Conservation (phyloP, 306 rosid genomes). For the Quercus cerris region DNA sequence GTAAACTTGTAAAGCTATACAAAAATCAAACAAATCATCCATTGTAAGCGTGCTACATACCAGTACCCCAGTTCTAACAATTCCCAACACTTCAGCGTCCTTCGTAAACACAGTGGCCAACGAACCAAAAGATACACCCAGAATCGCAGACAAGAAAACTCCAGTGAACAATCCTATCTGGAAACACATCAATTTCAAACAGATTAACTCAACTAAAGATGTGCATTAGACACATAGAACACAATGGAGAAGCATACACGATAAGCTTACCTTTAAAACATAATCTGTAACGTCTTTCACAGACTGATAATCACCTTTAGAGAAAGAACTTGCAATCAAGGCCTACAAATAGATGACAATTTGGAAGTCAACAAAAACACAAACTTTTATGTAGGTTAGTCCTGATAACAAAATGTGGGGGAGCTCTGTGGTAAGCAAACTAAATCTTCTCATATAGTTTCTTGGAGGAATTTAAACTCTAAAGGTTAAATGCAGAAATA, state of each 20-base stretch:
- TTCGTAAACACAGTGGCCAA: slow-evolving; percentile 76
- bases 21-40: slow-evolving; percentile 11
- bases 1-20: background rate
- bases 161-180: slow-evolving; percentile 84
- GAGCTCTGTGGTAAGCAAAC: background rate
- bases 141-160: slow-evolving; percentile 57
- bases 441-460: background rate
- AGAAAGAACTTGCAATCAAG: slow-evolving; percentile 74
- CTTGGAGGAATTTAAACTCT: background rate
- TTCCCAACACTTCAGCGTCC: slow-evolving; percentile 71
- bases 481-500: background rate
- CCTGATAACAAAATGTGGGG: background rate
- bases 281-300: slow-evolving; percentile 70
- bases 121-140: slow-evolving; percentile 78
- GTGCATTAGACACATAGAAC: slow-evolving; percentile 15
- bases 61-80: slow-evolving; percentile 67
- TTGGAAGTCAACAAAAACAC: slow-evolving; percentile 13
- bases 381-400: background rate
- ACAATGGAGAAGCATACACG: slow-evolving; percentile 5
- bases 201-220: slow-evolving; percentile 7
- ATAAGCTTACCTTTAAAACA: slow-evolving; percentile 50
- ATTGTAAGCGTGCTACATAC: slow-evolving; percentile 46
- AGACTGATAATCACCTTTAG: slow-evolving; percentile 69
- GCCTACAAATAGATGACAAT: slow-evolving; percentile 52
- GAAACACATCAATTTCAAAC: slow-evolving; percentile 24